Evolutionary conservation across 23 red algal genomes (phyloP).

Genomic region (Cyanidiococcus yangmingshanensis): DNA sequence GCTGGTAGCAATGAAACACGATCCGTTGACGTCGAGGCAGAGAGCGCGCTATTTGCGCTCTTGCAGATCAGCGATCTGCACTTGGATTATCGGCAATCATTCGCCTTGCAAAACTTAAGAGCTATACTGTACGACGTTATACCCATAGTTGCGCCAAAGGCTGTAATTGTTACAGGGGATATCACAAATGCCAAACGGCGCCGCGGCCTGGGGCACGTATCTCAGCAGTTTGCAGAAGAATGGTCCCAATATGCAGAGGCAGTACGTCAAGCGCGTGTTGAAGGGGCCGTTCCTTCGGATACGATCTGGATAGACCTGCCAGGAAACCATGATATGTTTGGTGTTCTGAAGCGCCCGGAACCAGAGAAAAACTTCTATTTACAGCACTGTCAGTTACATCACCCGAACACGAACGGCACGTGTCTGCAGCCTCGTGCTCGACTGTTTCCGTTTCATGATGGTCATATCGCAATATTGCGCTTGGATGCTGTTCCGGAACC

Average conservation of each 20-base stretch:
- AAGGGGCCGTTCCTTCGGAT: background rate
- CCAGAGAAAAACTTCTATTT: background rate
- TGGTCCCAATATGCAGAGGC: slow-evolving; percentile 18
- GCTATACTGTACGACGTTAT: background rate
- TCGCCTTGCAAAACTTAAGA: slow-evolving; percentile 1
- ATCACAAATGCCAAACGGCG: slow-evolving; percentile 21
- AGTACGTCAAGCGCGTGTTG: background rate
- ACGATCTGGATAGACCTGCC: slow-evolving; percentile 18
- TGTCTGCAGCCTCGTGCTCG: background rate
- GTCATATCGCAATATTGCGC: background rate
- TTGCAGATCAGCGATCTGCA: slow-evolving; percentile 11
- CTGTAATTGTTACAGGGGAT: slow-evolving; percentile 29
- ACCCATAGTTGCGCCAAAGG: slow-evolving; percentile 2
- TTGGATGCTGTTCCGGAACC: slow-evolving; percentile 13
- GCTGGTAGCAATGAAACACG: too few species aligned
- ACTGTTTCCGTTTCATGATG: background rate
- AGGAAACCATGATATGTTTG: slow-evolving; percentile 34
- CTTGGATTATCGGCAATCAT: background rate
- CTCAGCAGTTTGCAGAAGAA: background rate
- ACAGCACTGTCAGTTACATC: background rate
- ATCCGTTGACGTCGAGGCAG: too few species aligned
- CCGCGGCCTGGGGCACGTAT: background rate
- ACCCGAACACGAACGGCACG: background rate
- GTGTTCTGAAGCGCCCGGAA: background rate
- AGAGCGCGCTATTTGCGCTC: background rate